phyloP scores from a whole-genome alignment of 106 monocot genomes.

The Amphibolis antarctica region DNA sequence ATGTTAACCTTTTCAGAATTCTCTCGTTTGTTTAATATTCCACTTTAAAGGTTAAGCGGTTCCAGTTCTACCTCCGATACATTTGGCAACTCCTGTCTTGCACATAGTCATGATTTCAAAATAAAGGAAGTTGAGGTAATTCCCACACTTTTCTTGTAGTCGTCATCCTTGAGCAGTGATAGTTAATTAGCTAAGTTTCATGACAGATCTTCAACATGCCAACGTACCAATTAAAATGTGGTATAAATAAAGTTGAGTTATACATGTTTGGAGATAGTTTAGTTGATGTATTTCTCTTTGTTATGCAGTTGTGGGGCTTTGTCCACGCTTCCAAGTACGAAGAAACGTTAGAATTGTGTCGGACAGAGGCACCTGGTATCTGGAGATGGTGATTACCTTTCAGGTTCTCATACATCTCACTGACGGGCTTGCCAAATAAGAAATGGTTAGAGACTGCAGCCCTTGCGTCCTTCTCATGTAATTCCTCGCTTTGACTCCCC shows the following conservation, averaged over 20 bases:
- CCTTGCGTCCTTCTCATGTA: background rate
- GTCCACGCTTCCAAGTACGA: conserved; percentile 78
- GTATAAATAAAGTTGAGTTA: no score
- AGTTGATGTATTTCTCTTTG: background rate
- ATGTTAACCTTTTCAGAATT: background rate
- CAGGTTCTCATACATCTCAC: background rate
- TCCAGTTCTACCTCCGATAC: conserved; percentile 86
- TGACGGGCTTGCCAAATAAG: background rate
- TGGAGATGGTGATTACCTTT: conserved; percentile 53
- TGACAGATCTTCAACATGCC: background rate
- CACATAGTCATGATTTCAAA: conserved; percentile 67
- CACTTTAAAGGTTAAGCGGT: conserved; percentile 58
- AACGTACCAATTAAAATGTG: no score
- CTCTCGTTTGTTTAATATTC: background rate
- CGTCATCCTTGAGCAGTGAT: no score
- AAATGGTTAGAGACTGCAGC: background rate
- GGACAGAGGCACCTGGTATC: conserved; percentile 60
- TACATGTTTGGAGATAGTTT: background rate
- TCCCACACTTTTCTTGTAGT: no score
- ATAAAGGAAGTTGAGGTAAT: conserved; percentile 97
- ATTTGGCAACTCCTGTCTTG: conserved; percentile 82
- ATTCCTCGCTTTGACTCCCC: background rate
- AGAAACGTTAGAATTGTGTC: conserved; percentile 50
- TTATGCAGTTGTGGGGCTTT: conserved; percentile 87
- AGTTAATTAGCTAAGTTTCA: background rate